Percentiles rank a stretch among this genome's conserved stretches.
Conservation (phyloP, 805 yeast species). For the Cyberlindnera misumaiensis region DNA sequence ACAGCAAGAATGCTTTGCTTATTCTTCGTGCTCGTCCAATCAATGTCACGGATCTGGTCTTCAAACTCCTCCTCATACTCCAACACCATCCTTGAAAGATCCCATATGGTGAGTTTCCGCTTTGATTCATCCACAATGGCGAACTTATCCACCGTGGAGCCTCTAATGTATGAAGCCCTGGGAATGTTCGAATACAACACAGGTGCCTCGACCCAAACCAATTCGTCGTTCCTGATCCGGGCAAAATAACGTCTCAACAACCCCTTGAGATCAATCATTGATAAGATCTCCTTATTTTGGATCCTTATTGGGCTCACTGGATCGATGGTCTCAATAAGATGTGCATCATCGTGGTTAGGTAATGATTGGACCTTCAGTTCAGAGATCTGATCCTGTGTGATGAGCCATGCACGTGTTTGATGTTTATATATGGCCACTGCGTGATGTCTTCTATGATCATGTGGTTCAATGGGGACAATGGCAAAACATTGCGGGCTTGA, state of each 20-base stretch:
- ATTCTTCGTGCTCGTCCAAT: slow-evolving; percentile 73
- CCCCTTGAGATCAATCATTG: slow-evolving; percentile 52
- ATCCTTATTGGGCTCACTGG: slow-evolving; percentile 43
- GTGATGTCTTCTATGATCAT: slow-evolving; percentile 32
- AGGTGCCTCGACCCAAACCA: slow-evolving; percentile 49
- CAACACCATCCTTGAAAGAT: slow-evolving; percentile 54
- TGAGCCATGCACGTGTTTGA: slow-evolving; percentile 36
- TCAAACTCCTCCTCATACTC: slow-evolving; percentile 47
- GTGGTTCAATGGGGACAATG: slow-evolving; percentile 29
- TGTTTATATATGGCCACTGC: slow-evolving; percentile 44
- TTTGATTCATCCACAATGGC: slow-evolving; percentile 62
- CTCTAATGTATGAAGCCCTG: slow-evolving; percentile 50
- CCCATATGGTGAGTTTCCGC: slow-evolving; percentile 67
- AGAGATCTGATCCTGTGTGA: slow-evolving; percentile 18
- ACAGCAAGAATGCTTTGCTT: slow-evolving; percentile 72
- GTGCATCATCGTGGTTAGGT: slow-evolving; percentile 34
- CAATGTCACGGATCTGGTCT: slow-evolving; percentile 57
- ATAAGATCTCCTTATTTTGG: slow-evolving; percentile 39
- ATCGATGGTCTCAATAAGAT: slow-evolving; percentile 52
- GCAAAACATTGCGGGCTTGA: slow-evolving; percentile 25
- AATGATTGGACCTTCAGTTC: slow-evolving; percentile 30
- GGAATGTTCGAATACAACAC: slow-evolving; percentile 49
- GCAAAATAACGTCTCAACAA: slow-evolving; percentile 42
- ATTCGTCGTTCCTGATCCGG: slow-evolving; percentile 20
- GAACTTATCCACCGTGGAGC: slow-evolving; percentile 68